phyloP scores from a whole-genome alignment of 2,329 filamentous ascomycete species.

The Exophiala sideris region DNA sequence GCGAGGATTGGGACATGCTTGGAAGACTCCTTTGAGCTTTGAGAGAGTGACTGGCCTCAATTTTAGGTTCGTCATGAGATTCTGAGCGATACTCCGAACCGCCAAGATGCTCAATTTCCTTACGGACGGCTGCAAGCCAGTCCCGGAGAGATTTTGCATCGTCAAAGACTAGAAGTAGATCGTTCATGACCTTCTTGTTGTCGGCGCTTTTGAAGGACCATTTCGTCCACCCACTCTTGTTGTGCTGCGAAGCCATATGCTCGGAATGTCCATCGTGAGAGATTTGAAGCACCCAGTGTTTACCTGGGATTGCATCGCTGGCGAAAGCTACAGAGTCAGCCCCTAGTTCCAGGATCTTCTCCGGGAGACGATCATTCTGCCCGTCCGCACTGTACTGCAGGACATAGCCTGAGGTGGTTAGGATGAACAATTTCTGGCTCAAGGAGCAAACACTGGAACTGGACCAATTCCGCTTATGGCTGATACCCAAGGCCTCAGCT shows the following conservation, averaged over 20 bases:
- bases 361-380: slow-evolving; percentile 44
- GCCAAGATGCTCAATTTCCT: slow-evolving; percentile 45
- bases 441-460: slow-evolving; percentile 35
- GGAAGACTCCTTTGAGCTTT: slow-evolving; percentile 18
- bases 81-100: slow-evolving; percentile 44
- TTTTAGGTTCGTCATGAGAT: slow-evolving; percentile 22
- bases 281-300: slow-evolving; percentile 48
- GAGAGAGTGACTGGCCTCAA: slow-evolving; percentile 3
- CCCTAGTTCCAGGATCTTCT: slow-evolving; percentile 46
- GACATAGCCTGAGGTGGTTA: slow-evolving; percentile 44
- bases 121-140: slow-evolving; percentile 45
- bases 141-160: slow-evolving; percentile 43
- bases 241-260: slow-evolving; percentile 25
- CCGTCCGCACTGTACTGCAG: slow-evolving; percentile 46
- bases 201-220: slow-evolving; percentile 38
- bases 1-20: slow-evolving; percentile 7
- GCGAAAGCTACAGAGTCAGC: slow-evolving; percentile 48
- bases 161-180: slow-evolving; percentile 44
- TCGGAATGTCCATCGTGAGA: slow-evolving; percentile 31
- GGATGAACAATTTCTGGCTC: slow-evolving; percentile 45
- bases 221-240: slow-evolving; percentile 36
- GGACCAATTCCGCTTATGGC: slow-evolving; percentile 36
- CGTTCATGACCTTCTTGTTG: slow-evolving; percentile 36
- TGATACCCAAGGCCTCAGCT: slow-evolving; percentile 34
- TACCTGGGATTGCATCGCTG: slow-evolving; percentile 49